A percentile compares a stretch with the other conserved stretches of the same genome.
These are phyloP conservation scores for Debaryomyces udenii DNA, from an alignment of 1,139 yeast genomes.

Conservation along the genomic window DNA sequence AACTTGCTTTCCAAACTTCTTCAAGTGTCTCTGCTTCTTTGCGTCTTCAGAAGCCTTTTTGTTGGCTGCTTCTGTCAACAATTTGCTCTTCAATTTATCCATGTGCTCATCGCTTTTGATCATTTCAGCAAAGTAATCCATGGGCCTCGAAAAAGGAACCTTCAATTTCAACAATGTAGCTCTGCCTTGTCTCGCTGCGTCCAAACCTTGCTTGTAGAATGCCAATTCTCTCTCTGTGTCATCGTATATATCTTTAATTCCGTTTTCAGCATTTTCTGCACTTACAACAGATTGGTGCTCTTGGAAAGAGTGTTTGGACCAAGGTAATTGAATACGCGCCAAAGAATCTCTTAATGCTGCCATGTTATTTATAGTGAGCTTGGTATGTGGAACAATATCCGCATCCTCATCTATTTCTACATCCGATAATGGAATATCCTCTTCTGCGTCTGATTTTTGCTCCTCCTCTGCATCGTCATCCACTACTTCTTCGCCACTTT, in stretches of 20 bases:
- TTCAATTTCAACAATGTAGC: slow-evolving; percentile 63
- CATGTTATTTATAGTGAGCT: slow-evolving; percentile 74
- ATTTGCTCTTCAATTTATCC: slow-evolving; percentile 86
- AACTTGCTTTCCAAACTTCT: slow-evolving; percentile 97
- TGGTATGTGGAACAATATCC: slow-evolving; percentile 86
- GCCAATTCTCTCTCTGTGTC: slow-evolving; percentile 77
- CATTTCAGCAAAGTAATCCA: slow-evolving; percentile 98
- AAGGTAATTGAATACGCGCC: slow-evolving; percentile 69
- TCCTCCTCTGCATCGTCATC: slow-evolving; percentile 49
- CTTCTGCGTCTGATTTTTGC: slow-evolving; percentile 49
- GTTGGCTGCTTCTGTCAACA: slow-evolving; percentile 83
- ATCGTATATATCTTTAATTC: slow-evolving; percentile 87
- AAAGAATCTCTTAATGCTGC: slow-evolving; percentile 71
- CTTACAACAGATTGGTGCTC: slow-evolving; percentile 82
- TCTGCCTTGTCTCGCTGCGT: slow-evolving; percentile 79
- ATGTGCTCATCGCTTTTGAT: slow-evolving; percentile 96
- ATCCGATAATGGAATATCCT: slow-evolving; percentile 75
- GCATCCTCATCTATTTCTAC: slow-evolving; percentile 86
- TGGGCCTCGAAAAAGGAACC: slow-evolving; percentile 89
- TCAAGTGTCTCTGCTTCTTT: slow-evolving; percentile 88
- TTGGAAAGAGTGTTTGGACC: slow-evolving; percentile 70
- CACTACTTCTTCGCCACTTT: slow-evolving; percentile 47
- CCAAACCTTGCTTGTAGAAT: slow-evolving; percentile 89
- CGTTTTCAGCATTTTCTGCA: slow-evolving; percentile 58
- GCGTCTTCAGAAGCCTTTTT: slow-evolving; percentile 94